A percentile compares a stretch with the other conserved stretches of the same genome.
These are phyloP conservation scores for Tuber aestivum DNA, from an alignment of 495 filamentous ascomycete species.

Conservation along the genomic window DNA sequence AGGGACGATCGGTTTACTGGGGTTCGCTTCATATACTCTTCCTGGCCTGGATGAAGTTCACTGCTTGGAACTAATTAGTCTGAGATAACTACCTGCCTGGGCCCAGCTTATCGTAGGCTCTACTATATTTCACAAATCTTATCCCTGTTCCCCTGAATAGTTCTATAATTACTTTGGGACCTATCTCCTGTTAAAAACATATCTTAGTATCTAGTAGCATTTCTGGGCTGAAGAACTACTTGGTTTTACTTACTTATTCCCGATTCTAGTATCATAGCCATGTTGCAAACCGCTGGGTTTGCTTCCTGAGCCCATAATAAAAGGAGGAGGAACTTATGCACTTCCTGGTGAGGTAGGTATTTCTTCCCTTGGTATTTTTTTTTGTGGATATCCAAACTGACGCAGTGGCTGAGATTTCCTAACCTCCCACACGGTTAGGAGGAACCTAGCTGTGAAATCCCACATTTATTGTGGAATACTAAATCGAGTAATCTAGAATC, in stretches of 20 bases:
- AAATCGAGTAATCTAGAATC: no score
- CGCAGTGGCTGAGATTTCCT: background rate
- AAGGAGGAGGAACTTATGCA: background rate
- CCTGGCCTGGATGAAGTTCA: background rate
- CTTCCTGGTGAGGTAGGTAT: background rate
- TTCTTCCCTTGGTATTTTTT: background rate
- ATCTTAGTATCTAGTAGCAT: background rate
- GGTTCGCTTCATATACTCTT: background rate
- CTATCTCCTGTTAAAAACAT: background rate
- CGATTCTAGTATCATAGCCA: background rate
- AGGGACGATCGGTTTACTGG: background rate
- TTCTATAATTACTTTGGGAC: background rate
- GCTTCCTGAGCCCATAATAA: background rate
- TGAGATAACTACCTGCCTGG: background rate
- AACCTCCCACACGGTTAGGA: background rate
- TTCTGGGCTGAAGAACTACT: background rate
- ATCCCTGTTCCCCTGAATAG: background rate
- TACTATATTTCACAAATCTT: background rate
- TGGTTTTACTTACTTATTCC: background rate
- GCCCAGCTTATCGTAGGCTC: background rate
- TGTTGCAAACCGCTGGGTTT: background rate
- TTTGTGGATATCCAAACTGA: background rate
- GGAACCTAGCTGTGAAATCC: background rate
- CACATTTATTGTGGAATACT: background rate
- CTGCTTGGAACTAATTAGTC: background rate